Evolutionary conservation across 192 early-diverging fungal species (phyloP).

Genomic region (Borealophlyctis nickersoniae): DNA sequence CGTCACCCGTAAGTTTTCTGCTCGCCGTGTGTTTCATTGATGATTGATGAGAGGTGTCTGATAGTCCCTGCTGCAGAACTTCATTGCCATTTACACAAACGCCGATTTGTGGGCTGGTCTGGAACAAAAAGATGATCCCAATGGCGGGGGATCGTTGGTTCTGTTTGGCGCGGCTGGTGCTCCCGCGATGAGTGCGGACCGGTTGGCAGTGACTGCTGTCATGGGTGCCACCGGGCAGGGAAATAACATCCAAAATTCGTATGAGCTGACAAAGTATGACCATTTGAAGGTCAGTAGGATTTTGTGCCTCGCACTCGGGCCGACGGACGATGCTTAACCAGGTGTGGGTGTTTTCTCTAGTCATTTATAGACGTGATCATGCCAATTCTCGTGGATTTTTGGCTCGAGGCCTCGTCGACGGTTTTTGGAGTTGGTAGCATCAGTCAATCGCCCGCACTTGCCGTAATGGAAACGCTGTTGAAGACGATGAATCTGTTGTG

Average conservation of each 20-base stretch:
- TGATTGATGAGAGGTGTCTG: no score
- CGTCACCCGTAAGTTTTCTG: no score
- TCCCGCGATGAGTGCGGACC: slow-evolving; percentile 34
- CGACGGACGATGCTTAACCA: no score
- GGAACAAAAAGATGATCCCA: no score
- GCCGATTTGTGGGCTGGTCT: no score
- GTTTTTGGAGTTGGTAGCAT: slow-evolving; percentile 58
- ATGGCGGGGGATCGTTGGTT: no score
- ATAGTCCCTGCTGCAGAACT: no score
- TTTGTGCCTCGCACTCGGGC: not conserved
- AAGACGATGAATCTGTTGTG: slow-evolving; percentile 70
- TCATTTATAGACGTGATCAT: slow-evolving; percentile 47
- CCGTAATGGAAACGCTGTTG: slow-evolving; percentile 59
- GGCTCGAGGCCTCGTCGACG: slow-evolving; percentile 72
- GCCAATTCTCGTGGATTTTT: slow-evolving; percentile 69
- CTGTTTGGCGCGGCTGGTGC: slow-evolving; percentile 18
- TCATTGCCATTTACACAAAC: no score
- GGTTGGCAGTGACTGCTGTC: slow-evolving; percentile 23
- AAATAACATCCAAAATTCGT: slow-evolving; percentile 16
- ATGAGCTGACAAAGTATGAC: slow-evolving; percentile 14
- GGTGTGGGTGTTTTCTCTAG: slow-evolving; percentile 21
- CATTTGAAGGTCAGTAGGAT: slow-evolving; percentile 16
- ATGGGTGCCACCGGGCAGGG: slow-evolving; percentile 12
- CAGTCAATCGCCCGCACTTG: slow-evolving; percentile 52
- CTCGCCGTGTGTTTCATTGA: no score